Evolutionary conservation across 495 filamentous ascomycete species (phyloP).

Genomic region (Cladorrhinum samala): DNA sequence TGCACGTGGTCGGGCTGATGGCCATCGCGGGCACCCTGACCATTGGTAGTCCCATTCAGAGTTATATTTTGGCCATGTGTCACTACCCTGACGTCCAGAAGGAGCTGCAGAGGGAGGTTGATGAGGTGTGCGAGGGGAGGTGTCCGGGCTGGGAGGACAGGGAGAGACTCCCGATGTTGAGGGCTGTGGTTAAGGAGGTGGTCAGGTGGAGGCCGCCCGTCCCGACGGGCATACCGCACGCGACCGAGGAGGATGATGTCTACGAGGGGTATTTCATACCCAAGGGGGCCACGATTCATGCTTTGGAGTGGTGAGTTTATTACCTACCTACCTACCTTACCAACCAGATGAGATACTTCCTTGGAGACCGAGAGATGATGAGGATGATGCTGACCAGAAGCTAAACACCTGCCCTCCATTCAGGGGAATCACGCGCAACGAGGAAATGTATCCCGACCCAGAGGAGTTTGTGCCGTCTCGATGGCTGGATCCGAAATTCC

Average conservation of each 20-base stretch:
- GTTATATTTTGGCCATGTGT: conserved; percentile 54
- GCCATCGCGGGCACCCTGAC: conserved; percentile 44
- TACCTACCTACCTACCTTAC: not conserved
- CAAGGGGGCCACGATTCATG: conserved; percentile 50
- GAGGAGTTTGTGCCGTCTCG: conserved; percentile 52
- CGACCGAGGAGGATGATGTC: conserved; percentile 46
- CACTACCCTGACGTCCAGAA: conserved; percentile 52
- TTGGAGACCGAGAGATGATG: no score
- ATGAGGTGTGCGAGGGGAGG: conserved; percentile 39
- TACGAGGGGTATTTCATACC: conserved; percentile 53
- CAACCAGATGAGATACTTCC: no score
- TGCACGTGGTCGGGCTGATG: conserved; percentile 42
- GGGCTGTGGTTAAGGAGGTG: conserved; percentile 56
- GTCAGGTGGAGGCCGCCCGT: conserved; percentile 55
- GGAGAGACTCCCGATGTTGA: conserved; percentile 39
- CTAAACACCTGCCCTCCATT: conserved; percentile 5
- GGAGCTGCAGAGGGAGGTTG: conserved; percentile 50
- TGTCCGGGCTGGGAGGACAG: conserved; percentile 47
- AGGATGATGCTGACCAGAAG: conserved; percentile 9
- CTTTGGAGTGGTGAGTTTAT: conserved; percentile 44
- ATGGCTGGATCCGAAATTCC: conserved; percentile 44
- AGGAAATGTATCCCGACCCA: conserved; percentile 52
- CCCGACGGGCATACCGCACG: conserved; percentile 52
- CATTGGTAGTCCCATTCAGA: conserved; percentile 49
- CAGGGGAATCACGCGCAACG: conserved; percentile 58